Conservation (phyloP, 805 yeast genomes). For the Saccharomycopsis selenospora region DNA sequence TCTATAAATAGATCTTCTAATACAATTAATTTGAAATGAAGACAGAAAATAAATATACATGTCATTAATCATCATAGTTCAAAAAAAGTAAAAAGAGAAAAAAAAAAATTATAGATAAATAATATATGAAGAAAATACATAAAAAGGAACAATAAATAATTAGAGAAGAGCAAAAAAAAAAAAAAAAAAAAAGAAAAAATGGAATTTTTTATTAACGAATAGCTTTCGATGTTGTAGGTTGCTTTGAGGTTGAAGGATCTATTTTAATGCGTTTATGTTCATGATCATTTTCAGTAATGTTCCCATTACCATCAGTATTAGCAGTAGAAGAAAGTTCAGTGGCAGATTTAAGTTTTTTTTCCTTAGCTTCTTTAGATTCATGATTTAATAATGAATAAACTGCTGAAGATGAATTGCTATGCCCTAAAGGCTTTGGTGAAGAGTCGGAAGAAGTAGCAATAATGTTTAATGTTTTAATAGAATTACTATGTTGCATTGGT, state of each 20-base stretch:
- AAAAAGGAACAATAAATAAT: no score
- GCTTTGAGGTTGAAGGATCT: background rate
- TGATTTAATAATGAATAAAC: slow-evolving; percentile 11
- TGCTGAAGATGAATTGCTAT: slow-evolving; percentile 1
- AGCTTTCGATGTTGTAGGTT: background rate
- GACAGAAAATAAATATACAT: no score
- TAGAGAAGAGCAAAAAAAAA: no score
- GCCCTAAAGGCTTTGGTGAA: background rate
- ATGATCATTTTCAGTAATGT: background rate
- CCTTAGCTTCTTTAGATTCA: background rate
- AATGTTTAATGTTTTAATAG: background rate
- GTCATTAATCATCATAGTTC: no score
- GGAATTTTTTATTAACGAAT: background rate
- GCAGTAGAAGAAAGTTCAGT: background rate
- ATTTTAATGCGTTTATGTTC: no score
- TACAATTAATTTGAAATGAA: no score
- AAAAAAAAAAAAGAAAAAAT: no score
- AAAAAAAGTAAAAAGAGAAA: no score
- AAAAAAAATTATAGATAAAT: no score
- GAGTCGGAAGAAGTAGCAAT: background rate
- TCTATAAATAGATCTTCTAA: no score
- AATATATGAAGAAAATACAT: no score
- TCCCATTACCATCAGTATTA: background rate
- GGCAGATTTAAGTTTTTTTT: no score
- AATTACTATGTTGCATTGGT: background rate